Evolutionary conservation across 2,329 filamentous ascomycete genomes (phyloP).

Genomic region (Aspergillus floridensis): DNA sequence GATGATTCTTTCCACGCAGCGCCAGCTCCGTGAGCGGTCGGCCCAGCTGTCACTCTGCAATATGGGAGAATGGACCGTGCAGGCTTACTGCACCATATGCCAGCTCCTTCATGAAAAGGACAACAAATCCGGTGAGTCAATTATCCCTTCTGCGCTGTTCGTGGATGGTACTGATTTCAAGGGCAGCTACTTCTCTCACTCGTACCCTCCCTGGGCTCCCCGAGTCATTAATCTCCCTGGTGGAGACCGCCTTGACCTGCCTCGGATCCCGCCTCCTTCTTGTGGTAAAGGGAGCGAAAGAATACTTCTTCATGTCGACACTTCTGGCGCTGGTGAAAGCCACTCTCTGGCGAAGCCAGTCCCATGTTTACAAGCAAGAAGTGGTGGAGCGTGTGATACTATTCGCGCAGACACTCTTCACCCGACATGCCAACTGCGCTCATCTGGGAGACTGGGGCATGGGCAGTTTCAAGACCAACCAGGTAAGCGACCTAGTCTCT

Average conservation of each 20-base stretch:
- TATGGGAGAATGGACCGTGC: slow-evolving; percentile 37
- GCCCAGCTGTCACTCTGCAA: slow-evolving; percentile 32
- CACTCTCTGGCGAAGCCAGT: slow-evolving; percentile 34
- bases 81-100: slow-evolving; percentile 38
- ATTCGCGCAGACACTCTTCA: slow-evolving; percentile 37
- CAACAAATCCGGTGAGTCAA: slow-evolving; percentile 23
- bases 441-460: slow-evolving; percentile 30
- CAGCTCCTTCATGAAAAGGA: slow-evolving; percentile 34
- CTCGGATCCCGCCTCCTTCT: slow-evolving; percentile 32
- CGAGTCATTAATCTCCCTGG: slow-evolving; percentile 34
- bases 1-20: slow-evolving; percentile 39
- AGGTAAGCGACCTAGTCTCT: slow-evolving; percentile 17
- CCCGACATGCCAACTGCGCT: slow-evolving; percentile 32
- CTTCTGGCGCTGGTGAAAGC: slow-evolving; percentile 35
- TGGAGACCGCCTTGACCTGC: slow-evolving; percentile 30
- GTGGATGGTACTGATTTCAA: background rate
- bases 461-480: slow-evolving; percentile 32
- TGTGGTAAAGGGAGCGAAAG: slow-evolving; percentile 39
- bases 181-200: slow-evolving; percentile 17
- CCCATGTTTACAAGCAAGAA: slow-evolving; percentile 34
- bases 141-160: background rate
- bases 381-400: slow-evolving; percentile 36
- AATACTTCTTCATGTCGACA: slow-evolving; percentile 41
- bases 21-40: slow-evolving; percentile 33
- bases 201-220: slow-evolving; percentile 31